These are phyloP conservation scores for Penicillium sp. DNA, from an alignment of 2,329 filamentous ascomycete genomes.

Conservation along the genomic window DNA sequence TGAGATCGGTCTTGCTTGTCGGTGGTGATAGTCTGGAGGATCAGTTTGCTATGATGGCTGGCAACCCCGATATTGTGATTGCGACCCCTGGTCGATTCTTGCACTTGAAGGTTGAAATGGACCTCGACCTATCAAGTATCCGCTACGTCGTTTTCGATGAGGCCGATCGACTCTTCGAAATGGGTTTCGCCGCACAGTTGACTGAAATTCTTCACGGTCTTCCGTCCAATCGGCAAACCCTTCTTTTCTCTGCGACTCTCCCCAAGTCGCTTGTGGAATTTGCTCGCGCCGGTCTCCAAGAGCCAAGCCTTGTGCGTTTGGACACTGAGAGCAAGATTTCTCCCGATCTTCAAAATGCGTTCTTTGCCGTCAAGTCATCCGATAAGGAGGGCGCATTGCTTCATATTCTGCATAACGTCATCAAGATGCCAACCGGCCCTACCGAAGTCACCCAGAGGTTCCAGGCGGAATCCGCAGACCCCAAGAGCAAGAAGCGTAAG, in stretches of 20 bases:
- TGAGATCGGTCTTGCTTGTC: slow-evolving; percentile 86
- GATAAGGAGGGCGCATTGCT: slow-evolving; percentile 94
- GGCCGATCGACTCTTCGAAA: slow-evolving; percentile 94
- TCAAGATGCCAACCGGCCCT: slow-evolving; percentile 78
- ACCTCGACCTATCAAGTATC: slow-evolving; percentile 83
- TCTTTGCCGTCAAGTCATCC: slow-evolving; percentile 87
- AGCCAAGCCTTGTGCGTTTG: slow-evolving; percentile 84
- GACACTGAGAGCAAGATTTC: slow-evolving; percentile 96
- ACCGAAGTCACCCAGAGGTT: slow-evolving; percentile 55
- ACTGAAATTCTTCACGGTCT: slow-evolving; percentile 90
- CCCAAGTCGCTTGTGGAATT: slow-evolving; percentile 96
- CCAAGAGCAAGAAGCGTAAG: slow-evolving; percentile 52
- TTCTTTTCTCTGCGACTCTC: slow-evolving; percentile 93
- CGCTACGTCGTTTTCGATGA: slow-evolving; percentile 97
- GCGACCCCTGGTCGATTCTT: slow-evolving; percentile 95
- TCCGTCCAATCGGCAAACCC: slow-evolving; percentile 79
- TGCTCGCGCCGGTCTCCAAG: slow-evolving; percentile 86
- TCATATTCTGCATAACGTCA: slow-evolving; percentile 86
- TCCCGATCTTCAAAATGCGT: slow-evolving; percentile 90
- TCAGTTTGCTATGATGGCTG: slow-evolving; percentile 88
- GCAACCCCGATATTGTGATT: slow-evolving; percentile 96
- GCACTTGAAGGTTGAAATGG: slow-evolving; percentile 97
- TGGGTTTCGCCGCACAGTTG: slow-evolving; percentile 94
- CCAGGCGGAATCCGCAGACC: slow-evolving; percentile 51
- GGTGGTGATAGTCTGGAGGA: slow-evolving; percentile 96